Evolutionary conservation across 495 filamentous ascomycete species (phyloP).

Genomic region (Xylaria longipes): DNA sequence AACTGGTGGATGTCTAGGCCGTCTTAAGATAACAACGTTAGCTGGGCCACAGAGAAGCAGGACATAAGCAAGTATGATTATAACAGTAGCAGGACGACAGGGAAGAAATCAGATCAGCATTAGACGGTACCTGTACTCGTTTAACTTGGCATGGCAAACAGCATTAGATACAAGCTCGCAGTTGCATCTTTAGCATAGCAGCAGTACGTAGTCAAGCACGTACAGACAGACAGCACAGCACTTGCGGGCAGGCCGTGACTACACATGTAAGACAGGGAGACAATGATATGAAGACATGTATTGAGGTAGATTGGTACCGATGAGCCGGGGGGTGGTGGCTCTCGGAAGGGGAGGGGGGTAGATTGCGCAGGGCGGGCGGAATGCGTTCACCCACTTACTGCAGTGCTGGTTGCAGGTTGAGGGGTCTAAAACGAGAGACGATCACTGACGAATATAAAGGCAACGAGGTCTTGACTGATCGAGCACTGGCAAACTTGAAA

Average conservation of each 20-base stretch:
- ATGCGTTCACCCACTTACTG: conserved; percentile 24
- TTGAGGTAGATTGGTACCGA: conserved; percentile 23
- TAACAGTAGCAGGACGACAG: conserved; percentile 18
- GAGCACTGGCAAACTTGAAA: conserved; percentile 39
- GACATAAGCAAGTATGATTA: conserved; percentile 22
- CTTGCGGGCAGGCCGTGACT: conserved; percentile 38
- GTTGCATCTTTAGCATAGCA: conserved; percentile 9
- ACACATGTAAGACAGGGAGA: conserved; percentile 36
- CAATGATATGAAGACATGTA: conserved; percentile 27
- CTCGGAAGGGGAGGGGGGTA: conserved; percentile 25
- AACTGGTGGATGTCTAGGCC: conserved; percentile 36
- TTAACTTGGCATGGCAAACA: conserved; percentile 2
- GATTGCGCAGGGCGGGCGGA: conserved; percentile 27
- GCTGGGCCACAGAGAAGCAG: conserved; percentile 25
- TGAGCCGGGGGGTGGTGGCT: conserved; percentile 38
- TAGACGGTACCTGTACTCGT: conserved; percentile 6
- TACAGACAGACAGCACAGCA: conserved; percentile 11
- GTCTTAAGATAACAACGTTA: conserved; percentile 34
- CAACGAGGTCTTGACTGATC: conserved; percentile 47
- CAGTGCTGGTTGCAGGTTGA: conserved; percentile 31
- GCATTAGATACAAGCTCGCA: not conserved
- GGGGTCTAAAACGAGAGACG: conserved; percentile 30
- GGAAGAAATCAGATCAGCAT: conserved; percentile 19
- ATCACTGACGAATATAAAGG: conserved; percentile 26
- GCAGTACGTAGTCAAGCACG: conserved; percentile 6